A percentile compares a stretch with the other conserved stretches of the same genome.
Evolutionary conservation across 2,329 filamentous ascomycete species (phyloP).

Genomic region (Tolypocladium endophyticum): DNA sequence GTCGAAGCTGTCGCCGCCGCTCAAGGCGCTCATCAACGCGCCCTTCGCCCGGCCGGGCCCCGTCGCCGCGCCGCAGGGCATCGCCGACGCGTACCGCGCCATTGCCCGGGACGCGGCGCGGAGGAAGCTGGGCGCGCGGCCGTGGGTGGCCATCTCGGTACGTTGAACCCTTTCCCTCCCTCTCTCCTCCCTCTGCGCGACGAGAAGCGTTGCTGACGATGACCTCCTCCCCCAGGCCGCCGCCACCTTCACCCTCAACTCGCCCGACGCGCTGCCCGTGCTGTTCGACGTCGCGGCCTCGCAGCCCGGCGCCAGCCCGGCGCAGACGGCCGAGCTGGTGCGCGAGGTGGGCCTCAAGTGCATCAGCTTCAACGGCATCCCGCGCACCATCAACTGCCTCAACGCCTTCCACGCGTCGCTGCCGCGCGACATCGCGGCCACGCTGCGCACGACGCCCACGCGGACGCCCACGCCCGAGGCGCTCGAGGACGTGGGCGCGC

Average conservation of each 20-base stretch:
- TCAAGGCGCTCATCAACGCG: slow-evolving; percentile 67
- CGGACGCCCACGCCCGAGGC: slow-evolving; percentile 41
- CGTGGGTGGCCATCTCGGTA: slow-evolving; percentile 59
- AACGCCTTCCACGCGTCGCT: slow-evolving; percentile 58
- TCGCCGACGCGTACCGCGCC: slow-evolving; percentile 51
- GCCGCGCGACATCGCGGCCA: slow-evolving; percentile 39
- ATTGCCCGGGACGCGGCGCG: slow-evolving; percentile 52
- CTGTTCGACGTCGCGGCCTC: slow-evolving; percentile 44
- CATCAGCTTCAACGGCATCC: slow-evolving; percentile 73
- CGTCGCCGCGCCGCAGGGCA: slow-evolving; percentile 51
- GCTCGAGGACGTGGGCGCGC: slow-evolving; percentile 39
- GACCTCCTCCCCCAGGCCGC: slow-evolving; percentile 44
- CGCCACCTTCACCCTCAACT: slow-evolving; percentile 79
- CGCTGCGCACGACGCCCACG: slow-evolving; percentile 46
- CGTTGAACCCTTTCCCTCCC: slow-evolving; percentile 9
- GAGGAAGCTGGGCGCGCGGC: slow-evolving; percentile 50
- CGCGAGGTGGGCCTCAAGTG: slow-evolving; percentile 67
- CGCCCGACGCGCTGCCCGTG: slow-evolving; percentile 59
- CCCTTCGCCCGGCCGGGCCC: slow-evolving; percentile 56
- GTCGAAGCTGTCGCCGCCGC: slow-evolving; percentile 60
- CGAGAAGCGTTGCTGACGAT: not conserved
- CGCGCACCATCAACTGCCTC: slow-evolving; percentile 74
- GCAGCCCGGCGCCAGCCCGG: slow-evolving; percentile 11
- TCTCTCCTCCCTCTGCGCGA: too few species aligned
- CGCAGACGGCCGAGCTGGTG: slow-evolving; percentile 57